These are phyloP conservation scores for Hymenotorrendiella dingleyae DNA, from an alignment of 2,329 filamentous ascomycete genomes.

Conservation along the genomic window DNA sequence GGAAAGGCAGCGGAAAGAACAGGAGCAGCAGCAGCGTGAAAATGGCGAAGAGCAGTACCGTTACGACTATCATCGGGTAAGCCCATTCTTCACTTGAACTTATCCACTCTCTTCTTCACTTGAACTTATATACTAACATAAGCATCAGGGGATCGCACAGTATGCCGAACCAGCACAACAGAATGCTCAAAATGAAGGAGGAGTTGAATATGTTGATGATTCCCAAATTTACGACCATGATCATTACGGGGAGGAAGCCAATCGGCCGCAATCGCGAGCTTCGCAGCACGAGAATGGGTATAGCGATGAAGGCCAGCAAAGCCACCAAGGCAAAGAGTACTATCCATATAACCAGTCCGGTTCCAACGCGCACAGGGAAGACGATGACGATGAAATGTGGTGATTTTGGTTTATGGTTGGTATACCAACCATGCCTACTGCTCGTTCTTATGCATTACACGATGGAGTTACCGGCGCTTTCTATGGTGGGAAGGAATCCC, in stretches of 20 bases:
- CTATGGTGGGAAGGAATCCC: conserved; percentile 14
- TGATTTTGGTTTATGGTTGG: conserved; percentile 19
- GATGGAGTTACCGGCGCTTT: conserved; percentile 30
- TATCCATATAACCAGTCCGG: conserved; percentile 23
- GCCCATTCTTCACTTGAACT: no score
- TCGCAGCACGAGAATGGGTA: conserved; percentile 30
- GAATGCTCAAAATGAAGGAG: conserved; percentile 30
- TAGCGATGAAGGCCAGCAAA: conserved; percentile 27
- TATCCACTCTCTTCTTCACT: background rate
- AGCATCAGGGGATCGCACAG: conserved; percentile 29
- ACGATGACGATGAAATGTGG: conserved; percentile 31
- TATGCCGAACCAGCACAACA: conserved; percentile 30
- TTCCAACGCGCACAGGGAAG: conserved; percentile 17
- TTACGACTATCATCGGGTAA: conserved; percentile 34
- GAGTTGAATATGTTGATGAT: conserved; percentile 40
- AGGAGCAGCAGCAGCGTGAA: conserved; percentile 30
- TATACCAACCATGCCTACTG: background rate
- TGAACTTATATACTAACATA: conserved; percentile 6
- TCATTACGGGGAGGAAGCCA: conserved; percentile 33
- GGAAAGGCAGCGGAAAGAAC: conserved; percentile 41
- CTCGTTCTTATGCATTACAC: conserved; percentile 27
- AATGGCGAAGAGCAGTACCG: conserved; percentile 31
- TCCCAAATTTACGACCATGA: conserved; percentile 47
- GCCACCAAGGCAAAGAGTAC: conserved; percentile 25
- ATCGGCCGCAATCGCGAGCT: conserved; percentile 30